Conservation (phyloP, 306 rosid genomes). For the Pachyrhizus erosus region DNA sequence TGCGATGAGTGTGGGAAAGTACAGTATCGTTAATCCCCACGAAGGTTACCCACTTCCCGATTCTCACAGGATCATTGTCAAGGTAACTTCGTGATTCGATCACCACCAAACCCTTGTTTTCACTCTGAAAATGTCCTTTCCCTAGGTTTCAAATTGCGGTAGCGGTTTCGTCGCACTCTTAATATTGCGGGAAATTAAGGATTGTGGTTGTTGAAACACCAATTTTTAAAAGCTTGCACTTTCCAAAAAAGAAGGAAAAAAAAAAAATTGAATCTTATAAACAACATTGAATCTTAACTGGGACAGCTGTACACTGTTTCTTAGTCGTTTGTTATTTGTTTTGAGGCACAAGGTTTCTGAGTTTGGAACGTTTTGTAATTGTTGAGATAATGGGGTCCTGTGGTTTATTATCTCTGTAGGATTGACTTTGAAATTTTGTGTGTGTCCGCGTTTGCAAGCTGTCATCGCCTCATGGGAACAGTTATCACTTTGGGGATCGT, state of each 20-base stretch:
- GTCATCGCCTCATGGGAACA: slow-evolving; percentile 72
- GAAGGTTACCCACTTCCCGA: slow-evolving; percentile 68
- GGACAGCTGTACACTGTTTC: not conserved
- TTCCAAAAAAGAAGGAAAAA: not conserved
- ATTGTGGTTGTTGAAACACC: too few relatives aligned
- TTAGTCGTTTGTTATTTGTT: slow-evolving; percentile 14
- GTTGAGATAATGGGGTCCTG: slow-evolving; percentile 21
- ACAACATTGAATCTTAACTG: slow-evolving; percentile 15
- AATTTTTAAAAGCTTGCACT: not conserved
- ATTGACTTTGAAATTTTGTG: slow-evolving; percentile 45
- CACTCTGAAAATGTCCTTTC: not conserved
- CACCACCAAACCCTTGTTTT: not conserved
- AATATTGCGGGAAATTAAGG: not conserved
- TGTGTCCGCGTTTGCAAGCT: slow-evolving; percentile 60
- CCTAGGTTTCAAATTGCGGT: not conserved
- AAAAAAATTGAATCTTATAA: not conserved
- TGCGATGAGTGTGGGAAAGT: slow-evolving; percentile 80
- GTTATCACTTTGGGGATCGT: slow-evolving; percentile 62
- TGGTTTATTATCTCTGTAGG: slow-evolving; percentile 30
- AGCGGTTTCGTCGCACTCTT: not conserved
- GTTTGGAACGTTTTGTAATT: not conserved
- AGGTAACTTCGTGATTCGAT: slow-evolving; percentile 55
- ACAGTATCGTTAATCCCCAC: slow-evolving; percentile 57
- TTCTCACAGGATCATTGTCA: slow-evolving; percentile 64
- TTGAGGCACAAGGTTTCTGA: slow-evolving; percentile 21